phyloP scores from a whole-genome alignment of 805 yeast genomes.

The Lipomyces yamanashiensis region DNA sequence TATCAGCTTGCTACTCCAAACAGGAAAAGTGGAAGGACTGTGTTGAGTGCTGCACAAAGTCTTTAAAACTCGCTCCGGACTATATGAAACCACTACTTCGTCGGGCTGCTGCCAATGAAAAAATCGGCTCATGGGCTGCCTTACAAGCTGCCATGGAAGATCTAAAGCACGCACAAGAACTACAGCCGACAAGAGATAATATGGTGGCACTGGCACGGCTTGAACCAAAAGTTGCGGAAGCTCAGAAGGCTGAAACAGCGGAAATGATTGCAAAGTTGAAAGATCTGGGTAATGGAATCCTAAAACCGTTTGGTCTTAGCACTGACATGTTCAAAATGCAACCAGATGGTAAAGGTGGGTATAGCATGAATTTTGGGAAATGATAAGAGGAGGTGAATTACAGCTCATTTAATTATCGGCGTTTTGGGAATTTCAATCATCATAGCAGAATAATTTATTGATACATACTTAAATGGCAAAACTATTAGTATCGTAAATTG shows the following conservation, averaged over 20 bases:
- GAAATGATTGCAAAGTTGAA: conserved; percentile 44
- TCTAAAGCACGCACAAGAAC: conserved; percentile 29
- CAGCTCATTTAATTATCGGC: not conserved
- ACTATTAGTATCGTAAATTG: not conserved
- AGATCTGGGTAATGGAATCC: conserved; percentile 43
- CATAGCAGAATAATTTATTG: not conserved
- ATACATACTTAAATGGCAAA: no score
- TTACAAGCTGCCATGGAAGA: conserved; percentile 42
- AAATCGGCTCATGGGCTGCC: conserved; percentile 41
- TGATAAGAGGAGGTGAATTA: not conserved
- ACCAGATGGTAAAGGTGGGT: conserved; percentile 38
- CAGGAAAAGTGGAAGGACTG: conserved; percentile 48
- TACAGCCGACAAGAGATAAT: conserved; percentile 18
- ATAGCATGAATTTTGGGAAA: conserved; percentile 32
- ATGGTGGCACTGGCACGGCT: conserved; percentile 17
- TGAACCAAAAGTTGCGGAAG: conserved; percentile 36
- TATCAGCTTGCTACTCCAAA: conserved; percentile 40
- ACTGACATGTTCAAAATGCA: conserved; percentile 42
- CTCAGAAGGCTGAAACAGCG: conserved; percentile 41
- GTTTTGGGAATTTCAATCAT: not conserved
- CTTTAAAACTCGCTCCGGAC: conserved; percentile 62
- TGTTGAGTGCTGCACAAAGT: conserved; percentile 64
- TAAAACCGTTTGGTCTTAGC: conserved; percentile 43
- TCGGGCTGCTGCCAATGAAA: conserved; percentile 67
- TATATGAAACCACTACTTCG: conserved; percentile 77